Evolutionary conservation across 768 basidiomycete species (phyloP), one percentile per base, ranked within the genome.

Genomic region (Lentinula lateritia): DNA sequence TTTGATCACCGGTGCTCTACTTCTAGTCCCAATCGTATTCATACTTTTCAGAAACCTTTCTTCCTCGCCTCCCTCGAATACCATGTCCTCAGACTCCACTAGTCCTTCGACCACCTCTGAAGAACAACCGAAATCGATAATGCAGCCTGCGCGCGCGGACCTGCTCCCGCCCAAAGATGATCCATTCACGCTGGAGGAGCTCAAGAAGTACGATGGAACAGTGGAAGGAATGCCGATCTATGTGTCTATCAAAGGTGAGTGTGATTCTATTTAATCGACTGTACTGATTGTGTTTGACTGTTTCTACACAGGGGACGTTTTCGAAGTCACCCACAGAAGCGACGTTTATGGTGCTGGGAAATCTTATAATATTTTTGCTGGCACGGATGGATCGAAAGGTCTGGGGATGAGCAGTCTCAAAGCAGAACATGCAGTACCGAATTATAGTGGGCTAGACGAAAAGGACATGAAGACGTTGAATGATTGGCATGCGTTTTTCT

Each of bases 391-490:
- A 0, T 95, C 93, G 7, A 85, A 80, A 64, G 96, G 90, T 0
- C 78, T 99, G 6, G 96, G 94, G 46, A 88, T 87, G 85, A 94
- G 92, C 56, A 95, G 92, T 67, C 75, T 97, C 66, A 91, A 92
- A 58, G 74, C 78, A 4, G 89, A 93, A 72, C 87, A 98, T 69
- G 96, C 95, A 9, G 80, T 94, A 1, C 75, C 93, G 12, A 95
- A 99, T 70, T 97, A 92, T 70, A 92, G 88, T 66, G 72, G 67
- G 0, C 79, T 99, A 57, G 79, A 83, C 46, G 87, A 86, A 63
- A 82, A 83, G 63, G 91, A 95, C 67, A 73, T 70, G 72, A 90
- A 91, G 73, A 88, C 90, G 0, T 79, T 98, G 62, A 81, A 95
- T 61, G 93, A 96, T 64, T 98, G 95, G 95, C 80, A 90, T 70